Evolutionary conservation across 176 grass and related monocot genomes (phyloP).

Genomic region (Oryza meridionalis): DNA sequence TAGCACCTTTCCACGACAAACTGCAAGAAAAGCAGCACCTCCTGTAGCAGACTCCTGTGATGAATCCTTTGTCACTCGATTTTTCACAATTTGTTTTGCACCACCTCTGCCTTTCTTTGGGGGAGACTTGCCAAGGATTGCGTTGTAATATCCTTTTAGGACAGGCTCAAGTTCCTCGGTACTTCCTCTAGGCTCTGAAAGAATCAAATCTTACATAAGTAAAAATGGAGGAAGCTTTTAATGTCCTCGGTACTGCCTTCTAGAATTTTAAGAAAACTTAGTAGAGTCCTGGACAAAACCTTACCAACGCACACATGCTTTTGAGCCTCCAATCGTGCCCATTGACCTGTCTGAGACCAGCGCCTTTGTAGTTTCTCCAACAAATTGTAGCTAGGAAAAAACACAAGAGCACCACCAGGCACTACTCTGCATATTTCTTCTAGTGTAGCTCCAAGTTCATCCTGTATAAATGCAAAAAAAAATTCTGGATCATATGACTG

Average conservation of each 20-base stretch:
- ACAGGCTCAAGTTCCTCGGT: slow-evolving; percentile 82
- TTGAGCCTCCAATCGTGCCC: slow-evolving; percentile 84
- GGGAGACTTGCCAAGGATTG: slow-evolving; percentile 66
- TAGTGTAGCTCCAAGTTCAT: slow-evolving; percentile 85
- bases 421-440: slow-evolving; percentile 95
- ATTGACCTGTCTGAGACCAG: slow-evolving; percentile 88
- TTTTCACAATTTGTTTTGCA: slow-evolving; percentile 62
- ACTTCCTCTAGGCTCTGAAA: slow-evolving; percentile 88
- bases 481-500: slow-evolving; percentile 13
- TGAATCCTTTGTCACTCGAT: slow-evolving; percentile 55
- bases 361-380: slow-evolving; percentile 78
- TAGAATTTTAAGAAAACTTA: slow-evolving; percentile 11
- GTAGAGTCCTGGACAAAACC: slow-evolving; percentile 39
- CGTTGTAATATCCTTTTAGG: slow-evolving; percentile 88
- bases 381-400: slow-evolving; percentile 96
- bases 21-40: slow-evolving; percentile 96
- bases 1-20: slow-evolving; percentile 93
- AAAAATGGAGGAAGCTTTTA: slow-evolving; percentile 27
- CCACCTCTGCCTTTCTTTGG: slow-evolving; percentile 62
- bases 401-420: slow-evolving; percentile 88
- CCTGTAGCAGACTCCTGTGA: slow-evolving; percentile 53
- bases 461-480: slow-evolving; percentile 50
- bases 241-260: neutral
- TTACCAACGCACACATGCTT: slow-evolving; percentile 92
- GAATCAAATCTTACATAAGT: slow-evolving; percentile 32